Conservation (phyloP, 2,329 filamentous ascomycete genomes). For the Fonsecaea pugnacius region DNA sequence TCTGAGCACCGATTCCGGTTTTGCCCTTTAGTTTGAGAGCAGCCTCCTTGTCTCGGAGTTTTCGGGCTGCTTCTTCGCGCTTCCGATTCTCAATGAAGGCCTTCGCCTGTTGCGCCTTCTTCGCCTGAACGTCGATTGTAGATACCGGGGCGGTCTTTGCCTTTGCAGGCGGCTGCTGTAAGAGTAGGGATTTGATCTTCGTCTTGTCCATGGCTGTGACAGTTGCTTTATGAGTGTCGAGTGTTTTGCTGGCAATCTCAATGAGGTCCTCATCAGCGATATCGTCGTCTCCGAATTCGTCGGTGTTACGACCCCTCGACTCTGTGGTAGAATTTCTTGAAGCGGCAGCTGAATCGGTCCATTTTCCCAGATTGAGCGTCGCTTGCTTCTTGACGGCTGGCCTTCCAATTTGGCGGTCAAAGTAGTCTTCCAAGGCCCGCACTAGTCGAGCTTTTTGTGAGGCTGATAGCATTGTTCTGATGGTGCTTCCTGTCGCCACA, state of each 20-base stretch:
- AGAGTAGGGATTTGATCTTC: slow-evolving; percentile 28
- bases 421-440: slow-evolving; percentile 61
- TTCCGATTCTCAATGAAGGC: slow-evolving; percentile 75
- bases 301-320: slow-evolving; percentile 41
- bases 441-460: slow-evolving; percentile 84
- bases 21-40: slow-evolving; percentile 67
- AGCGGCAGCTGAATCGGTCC: slow-evolving; percentile 31
- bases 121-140: slow-evolving; percentile 29
- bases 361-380: slow-evolving; percentile 42
- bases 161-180: slow-evolving; percentile 16
- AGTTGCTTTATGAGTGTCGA: slow-evolving; percentile 22
- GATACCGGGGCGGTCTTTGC: slow-evolving; percentile 37
- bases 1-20: slow-evolving; percentile 59
- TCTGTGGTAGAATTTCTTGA: slow-evolving; percentile 28
- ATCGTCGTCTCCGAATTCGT: slow-evolving; percentile 49
- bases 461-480: slow-evolving; percentile 77
- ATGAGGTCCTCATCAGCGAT: slow-evolving; percentile 44
- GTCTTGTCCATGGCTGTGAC: slow-evolving; percentile 30
- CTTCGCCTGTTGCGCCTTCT: slow-evolving; percentile 46
- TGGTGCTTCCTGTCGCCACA: slow-evolving; percentile 52
- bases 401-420: slow-evolving; percentile 50
- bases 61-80: slow-evolving; percentile 74
- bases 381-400: slow-evolving; percentile 50
- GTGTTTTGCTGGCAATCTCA: slow-evolving; percentile 35
- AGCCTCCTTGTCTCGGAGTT: slow-evolving; percentile 71